Evolutionary conservation across 805 yeast genomes (phyloP).

Genomic region (Zygoascus flipseniorum): DNA sequence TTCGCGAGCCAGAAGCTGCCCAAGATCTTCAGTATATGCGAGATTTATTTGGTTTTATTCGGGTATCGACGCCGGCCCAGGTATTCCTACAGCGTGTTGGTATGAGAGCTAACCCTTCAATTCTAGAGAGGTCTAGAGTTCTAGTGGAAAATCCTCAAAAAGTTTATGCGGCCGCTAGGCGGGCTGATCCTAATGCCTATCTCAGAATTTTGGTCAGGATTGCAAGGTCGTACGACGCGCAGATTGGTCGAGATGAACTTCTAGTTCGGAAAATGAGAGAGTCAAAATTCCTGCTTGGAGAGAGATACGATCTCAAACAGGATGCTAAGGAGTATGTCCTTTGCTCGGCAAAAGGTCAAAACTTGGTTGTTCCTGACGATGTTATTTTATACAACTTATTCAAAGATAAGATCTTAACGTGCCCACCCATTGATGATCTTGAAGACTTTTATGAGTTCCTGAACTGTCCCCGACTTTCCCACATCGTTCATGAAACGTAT

Average conservation of each 20-base stretch:
- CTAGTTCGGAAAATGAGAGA: slow-evolving; percentile 20
- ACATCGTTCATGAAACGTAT: slow-evolving; percentile 18
- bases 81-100: slow-evolving; percentile 29
- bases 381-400: slow-evolving; percentile 29
- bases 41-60: slow-evolving; percentile 23
- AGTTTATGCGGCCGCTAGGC: background rate
- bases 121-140: slow-evolving; percentile 23
- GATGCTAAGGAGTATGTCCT: slow-evolving; percentile 15
- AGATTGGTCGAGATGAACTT: background rate
- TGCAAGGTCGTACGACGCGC: background rate
- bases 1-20: slow-evolving; percentile 2
- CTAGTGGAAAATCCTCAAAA: slow-evolving; percentile 20
- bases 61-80: slow-evolving; percentile 16
- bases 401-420: slow-evolving; percentile 23
- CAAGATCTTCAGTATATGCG: slow-evolving; percentile 12
- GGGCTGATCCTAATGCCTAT: background rate
- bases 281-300: slow-evolving; percentile 25
- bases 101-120: slow-evolving; percentile 27
- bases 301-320: slow-evolving; percentile 8
- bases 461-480: slow-evolving; percentile 25
- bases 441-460: slow-evolving; percentile 25
- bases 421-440: slow-evolving; percentile 27
- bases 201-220: background rate
- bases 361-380: slow-evolving; percentile 30
- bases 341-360: slow-evolving; percentile 16